Base-by-base conservation (phyloP, 208 protist genomes). In the Leishmania turanica region DNA sequence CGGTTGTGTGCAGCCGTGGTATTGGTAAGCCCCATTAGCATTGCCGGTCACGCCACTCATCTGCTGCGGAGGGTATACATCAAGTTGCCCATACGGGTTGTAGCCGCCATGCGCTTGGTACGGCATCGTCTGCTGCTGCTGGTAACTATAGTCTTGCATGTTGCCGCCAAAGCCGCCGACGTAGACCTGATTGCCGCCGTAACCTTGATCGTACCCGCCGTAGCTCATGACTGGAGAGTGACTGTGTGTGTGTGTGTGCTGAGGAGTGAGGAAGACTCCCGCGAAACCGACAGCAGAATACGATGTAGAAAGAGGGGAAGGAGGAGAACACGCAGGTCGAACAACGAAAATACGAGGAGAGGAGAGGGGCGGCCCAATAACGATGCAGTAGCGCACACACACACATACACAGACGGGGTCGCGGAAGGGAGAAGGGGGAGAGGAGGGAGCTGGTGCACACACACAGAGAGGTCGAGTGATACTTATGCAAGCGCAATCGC, bases 181-280 rank as follows among this genome's bases (percentile, higher is more conserved):
- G 70, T 76, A 77, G 42, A 34, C 75, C n/a, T 80, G 75, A 58
- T 80, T 62, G 34, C 77, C 82, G n/a, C 51, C 64, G 65, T 82
- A 82, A 9, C 62, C 54, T 40, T 85, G 71, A n/a, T 78, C 64
- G 62, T 85, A 78, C 21, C 82, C 83, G 15, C 72, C 74, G 78
- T 83, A 86, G 74, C 75, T 77, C 76, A 80, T 84, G 56, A 64
- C 45, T 31, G 51, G 51, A 64, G 72, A 78, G n/a, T n/a, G 47
- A 37, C 7, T 65, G 54, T 21, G 37, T 15, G 49, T 54, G 15
- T 53, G 49, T 53, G 49, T 19, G 51, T 13, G 51, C 15, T 54
- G 34, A 7, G 17, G 37, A 40, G 34, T 19, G 15, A 8, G 34
- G 24, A 49, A 49, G 19, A 72, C 34, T 27, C 40, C 34, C 51